A percentile compares a stretch with the other conserved stretches of the same genome.
Evolutionary conservation across 2,329 filamentous ascomycete species (phyloP).

Genomic region (Endoconidiophora laricicola): DNA sequence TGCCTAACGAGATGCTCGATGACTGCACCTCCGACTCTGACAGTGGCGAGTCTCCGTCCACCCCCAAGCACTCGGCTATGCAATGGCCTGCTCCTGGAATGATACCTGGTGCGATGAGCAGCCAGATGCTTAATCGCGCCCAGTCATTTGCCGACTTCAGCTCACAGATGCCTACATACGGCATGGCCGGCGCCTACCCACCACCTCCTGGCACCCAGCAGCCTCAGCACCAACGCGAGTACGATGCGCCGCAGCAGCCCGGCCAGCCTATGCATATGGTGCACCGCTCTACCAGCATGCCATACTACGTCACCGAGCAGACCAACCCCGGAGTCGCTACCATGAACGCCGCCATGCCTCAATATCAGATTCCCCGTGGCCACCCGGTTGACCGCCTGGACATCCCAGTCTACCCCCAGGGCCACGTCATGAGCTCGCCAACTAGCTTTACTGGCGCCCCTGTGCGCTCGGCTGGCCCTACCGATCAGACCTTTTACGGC

Average conservation of each 20-base stretch:
- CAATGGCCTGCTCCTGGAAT: constrained; percentile 33
- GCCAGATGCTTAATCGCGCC: constrained; percentile 32
- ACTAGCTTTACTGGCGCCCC: constrained; percentile 40
- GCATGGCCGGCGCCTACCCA: constrained; percentile 18
- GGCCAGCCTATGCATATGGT: constrained; percentile 26
- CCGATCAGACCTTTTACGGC: constrained; percentile 39
- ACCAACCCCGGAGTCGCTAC: constrained; percentile 45
- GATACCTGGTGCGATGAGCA: constrained; percentile 22
- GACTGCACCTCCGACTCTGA: constrained; percentile 41
- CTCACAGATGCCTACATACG: constrained; percentile 29
- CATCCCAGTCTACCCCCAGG: constrained; percentile 29
- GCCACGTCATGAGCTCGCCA: constrained; percentile 37
- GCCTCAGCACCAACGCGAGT: constrained; percentile 23
- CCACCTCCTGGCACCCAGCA: constrained; percentile 15
- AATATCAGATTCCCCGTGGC: constrained; percentile 36
- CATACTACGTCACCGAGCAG: constrained; percentile 44
- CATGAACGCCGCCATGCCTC: constrained; percentile 33
- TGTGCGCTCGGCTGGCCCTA: constrained; percentile 33
- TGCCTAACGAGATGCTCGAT: constrained; percentile 36
- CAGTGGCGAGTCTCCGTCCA: constrained; percentile 40
- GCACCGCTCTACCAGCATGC: constrained; percentile 31
- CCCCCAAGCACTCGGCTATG: constrained; percentile 36
- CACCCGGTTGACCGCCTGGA: constrained; percentile 30
- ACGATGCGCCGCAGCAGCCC: constrained; percentile 23
- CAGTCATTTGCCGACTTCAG: constrained; percentile 38